Conservation (phyloP, 2,329 filamentous ascomycete species). For the Juglanconis oblonga region DNA sequence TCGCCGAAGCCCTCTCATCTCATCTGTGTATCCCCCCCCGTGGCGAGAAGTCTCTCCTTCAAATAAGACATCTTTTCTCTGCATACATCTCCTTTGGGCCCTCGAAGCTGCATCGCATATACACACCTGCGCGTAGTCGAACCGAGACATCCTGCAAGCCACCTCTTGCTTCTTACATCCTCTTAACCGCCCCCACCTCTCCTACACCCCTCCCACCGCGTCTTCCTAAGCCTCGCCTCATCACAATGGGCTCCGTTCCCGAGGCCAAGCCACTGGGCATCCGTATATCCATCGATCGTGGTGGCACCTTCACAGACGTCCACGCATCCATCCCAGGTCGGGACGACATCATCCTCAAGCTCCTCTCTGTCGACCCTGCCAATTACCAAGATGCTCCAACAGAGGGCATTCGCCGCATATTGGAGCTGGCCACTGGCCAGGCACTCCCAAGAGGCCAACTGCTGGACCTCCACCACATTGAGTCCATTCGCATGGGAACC, state of each 20-base stretch:
- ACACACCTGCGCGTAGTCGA: neutral
- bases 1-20: neutral
- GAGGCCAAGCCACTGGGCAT: conserved; percentile 7
- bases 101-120: neutral
- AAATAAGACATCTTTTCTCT: neutral
- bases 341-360: conserved; percentile 66
- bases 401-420: conserved; percentile 61
- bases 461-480: conserved; percentile 7
- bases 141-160: neutral
- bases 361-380: conserved; percentile 63
- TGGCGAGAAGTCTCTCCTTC: neutral
- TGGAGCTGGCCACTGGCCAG: conserved; percentile 33
- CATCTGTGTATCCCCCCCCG: neutral
- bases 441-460: conserved; percentile 10
- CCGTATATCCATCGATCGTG: conserved; percentile 41
- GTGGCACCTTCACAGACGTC: conserved; percentile 66
- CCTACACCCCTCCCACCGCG: neutral
- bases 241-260: conserved; percentile 7
- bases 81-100: too few relatives aligned
- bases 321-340: conserved; percentile 59
- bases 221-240: neutral
- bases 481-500: conserved; percentile 16
- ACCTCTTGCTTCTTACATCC: neutral
- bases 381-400: conserved; percentile 68
- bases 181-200: neutral